Conservation (phyloP, 108 stramenopile species). For the Pseudonitzschia multiseries region DNA sequence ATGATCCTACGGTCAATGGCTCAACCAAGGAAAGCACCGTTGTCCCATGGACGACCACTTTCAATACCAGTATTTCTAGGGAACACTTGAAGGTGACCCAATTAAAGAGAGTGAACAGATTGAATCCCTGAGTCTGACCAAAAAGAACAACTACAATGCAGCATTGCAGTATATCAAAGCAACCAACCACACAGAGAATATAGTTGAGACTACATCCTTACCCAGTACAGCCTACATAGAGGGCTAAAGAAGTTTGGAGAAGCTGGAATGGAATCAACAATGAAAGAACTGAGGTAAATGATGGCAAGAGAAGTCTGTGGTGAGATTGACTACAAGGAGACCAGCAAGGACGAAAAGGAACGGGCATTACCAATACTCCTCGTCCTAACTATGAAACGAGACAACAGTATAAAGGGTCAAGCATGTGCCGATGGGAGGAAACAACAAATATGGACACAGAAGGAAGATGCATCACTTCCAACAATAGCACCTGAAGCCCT, state of each 20-base stretch:
- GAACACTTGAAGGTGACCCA: too few species aligned
- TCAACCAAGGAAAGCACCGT: too few species aligned
- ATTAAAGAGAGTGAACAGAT: too few species aligned
- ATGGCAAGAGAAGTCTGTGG: slow-evolving; percentile 27
- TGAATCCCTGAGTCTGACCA: too few species aligned
- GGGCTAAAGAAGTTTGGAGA: slow-evolving; percentile 32
- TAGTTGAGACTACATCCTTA: neutral
- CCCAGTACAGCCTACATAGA: neutral
- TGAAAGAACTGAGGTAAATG: slow-evolving; percentile 49
- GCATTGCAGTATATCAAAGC: too few species aligned
- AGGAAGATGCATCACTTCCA: neutral
- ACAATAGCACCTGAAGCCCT: neutral
- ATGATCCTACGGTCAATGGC: too few species aligned
- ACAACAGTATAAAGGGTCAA: slow-evolving; percentile 31
- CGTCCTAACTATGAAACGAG: slow-evolving; percentile 39
- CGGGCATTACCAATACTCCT: slow-evolving; percentile 35
- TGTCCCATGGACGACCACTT: too few species aligned
- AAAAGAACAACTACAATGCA: too few species aligned
- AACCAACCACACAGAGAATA: too few species aligned
- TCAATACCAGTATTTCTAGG: too few species aligned
- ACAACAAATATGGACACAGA: slow-evolving; percentile 1
- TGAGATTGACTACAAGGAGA: slow-evolving; percentile 12
- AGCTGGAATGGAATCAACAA: slow-evolving; percentile 26
- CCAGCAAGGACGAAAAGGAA: slow-evolving; percentile 28
- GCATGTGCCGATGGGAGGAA: slow-evolving; percentile 20